Percentiles rank a stretch among this genome's conserved stretches.
phyloP scores from a whole-genome alignment of 208 protist species.

The Blechomonas ayalai region DNA sequence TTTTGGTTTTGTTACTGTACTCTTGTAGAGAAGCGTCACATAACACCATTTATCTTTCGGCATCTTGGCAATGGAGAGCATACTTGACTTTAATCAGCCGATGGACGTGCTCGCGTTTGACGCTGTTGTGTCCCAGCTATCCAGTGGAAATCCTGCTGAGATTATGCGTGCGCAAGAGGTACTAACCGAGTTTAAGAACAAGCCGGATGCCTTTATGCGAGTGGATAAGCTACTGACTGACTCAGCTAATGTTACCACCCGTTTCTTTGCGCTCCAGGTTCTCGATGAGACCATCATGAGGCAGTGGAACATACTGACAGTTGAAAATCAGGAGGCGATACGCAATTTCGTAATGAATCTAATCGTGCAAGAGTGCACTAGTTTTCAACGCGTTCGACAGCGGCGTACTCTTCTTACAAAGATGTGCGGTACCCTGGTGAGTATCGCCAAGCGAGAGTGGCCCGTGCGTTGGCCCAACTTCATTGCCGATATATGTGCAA shows the following conservation, averaged over 20 bases:
- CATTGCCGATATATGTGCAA: slow-evolving; percentile 95
- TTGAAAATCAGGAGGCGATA: slow-evolving; percentile 89
- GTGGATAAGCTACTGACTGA: slow-evolving; percentile 90
- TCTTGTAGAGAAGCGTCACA: slow-evolving; percentile 2
- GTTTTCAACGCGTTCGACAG: slow-evolving; percentile 40
- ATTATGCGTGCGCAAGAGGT: slow-evolving; percentile 81
- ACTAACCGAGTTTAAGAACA: slow-evolving; percentile 86
- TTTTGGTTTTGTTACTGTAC: background rate
- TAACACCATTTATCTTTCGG: background rate
- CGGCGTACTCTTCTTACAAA: slow-evolving; percentile 81
- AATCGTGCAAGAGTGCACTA: slow-evolving; percentile 86
- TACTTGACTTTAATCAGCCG: slow-evolving; percentile 65
- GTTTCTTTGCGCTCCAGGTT: slow-evolving; percentile 91
- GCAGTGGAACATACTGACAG: slow-evolving; percentile 93
- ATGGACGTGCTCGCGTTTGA: slow-evolving; percentile 73
- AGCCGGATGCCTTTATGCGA: slow-evolving; percentile 87
- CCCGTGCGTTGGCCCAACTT: slow-evolving; percentile 96
- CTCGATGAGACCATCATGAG: slow-evolving; percentile 91
- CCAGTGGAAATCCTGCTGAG: slow-evolving; percentile 28
- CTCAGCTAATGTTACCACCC: slow-evolving; percentile 60
- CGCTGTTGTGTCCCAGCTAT: slow-evolving; percentile 43
- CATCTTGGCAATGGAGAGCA: slow-evolving; percentile 51
- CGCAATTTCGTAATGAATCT: slow-evolving; percentile 94
- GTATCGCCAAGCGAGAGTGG: slow-evolving; percentile 98
- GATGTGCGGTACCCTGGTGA: slow-evolving; percentile 86